A percentile compares a stretch with the other conserved stretches of the same genome.
phyloP scores from a whole-genome alignment of 306 rosid species.

The Casuarina glauca region DNA sequence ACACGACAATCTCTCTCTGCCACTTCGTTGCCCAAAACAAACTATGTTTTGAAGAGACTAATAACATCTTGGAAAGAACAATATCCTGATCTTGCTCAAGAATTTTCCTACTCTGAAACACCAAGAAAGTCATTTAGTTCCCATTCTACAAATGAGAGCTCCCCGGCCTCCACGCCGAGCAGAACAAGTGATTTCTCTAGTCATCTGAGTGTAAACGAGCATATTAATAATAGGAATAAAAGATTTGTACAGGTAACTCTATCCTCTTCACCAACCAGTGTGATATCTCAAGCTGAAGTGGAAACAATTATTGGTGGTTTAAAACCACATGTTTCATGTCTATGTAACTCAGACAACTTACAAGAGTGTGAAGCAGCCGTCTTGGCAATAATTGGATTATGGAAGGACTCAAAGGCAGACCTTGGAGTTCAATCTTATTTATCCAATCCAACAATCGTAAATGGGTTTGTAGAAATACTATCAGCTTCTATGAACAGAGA shows the following conservation, averaged over 20 bases:
- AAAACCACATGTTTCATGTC: constrained; percentile 68
- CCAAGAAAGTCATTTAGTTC: constrained; percentile 45
- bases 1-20: constrained; percentile 76
- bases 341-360: constrained; percentile 73
- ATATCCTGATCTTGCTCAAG: constrained; percentile 73
- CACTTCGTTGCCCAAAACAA: constrained; percentile 68
- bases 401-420: constrained; percentile 85
- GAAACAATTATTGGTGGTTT: constrained; percentile 64
- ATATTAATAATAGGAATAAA: constrained; percentile 53
- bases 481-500: constrained; percentile 70
- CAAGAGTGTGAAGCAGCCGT: constrained; percentile 80
- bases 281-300: constrained; percentile 78
- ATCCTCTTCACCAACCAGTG: constrained; percentile 75
- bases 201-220: constrained; percentile 43
- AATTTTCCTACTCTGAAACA: constrained; percentile 55
- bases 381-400: constrained; percentile 56
- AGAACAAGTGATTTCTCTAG: constrained; percentile 37
- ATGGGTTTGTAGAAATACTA: constrained; percentile 79
- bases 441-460: constrained; percentile 68
- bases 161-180: constrained; percentile 37
- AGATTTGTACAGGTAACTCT: constrained; percentile 46
- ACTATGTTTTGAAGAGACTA: constrained; percentile 89
- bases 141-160: constrained; percentile 42
- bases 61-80: constrained; percentile 90
- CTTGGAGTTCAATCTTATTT: constrained; percentile 63